Base-by-base conservation (phyloP, 176 grass and related monocot species). In the Ensete glaucum region DNA sequence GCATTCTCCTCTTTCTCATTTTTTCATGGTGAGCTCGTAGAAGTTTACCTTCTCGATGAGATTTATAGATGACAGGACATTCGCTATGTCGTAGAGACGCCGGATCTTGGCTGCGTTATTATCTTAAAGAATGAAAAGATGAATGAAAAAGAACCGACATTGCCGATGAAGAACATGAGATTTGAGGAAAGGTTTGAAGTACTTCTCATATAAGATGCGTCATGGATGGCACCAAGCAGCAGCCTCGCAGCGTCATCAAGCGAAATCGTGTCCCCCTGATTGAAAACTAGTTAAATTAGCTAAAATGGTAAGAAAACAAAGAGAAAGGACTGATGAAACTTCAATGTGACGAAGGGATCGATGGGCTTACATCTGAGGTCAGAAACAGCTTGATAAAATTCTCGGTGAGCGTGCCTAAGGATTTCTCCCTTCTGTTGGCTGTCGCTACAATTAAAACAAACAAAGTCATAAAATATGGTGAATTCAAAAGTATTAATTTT, bases 361-460 rank as follows among this genome's bases (percentile, higher is more conserved):
- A 67, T 75, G 27, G 58, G 21, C 75, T 79, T 72, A 94, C 95
- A 81, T 89, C 82, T 84, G 89, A 83, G 16, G 82, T 94, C 63
- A 99, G 86, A 79, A 99, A 89, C 48, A 99, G 86, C 77, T 91
- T 99, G 11, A 99, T 91, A 55, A 99, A 99, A 82, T 99, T 94
- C 76, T 93, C 90, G 29, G 95, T 94, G 52, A 99, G 90, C 16
- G 87, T 48, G 22, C 95, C 90, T 1, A 99, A 88, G 0, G 90
- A 99, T 70, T 99, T 99, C 81, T 93, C 95, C 82, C 85, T 93
- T 67, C 91, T 89, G 50, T 89, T 85, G 68, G 89, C 85, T 79
- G 67, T 11, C 65, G 56, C 80, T 82, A 50, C 29, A 54, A 75
- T 25, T 65, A 34, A 75, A 60, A 49, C n/a, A 56, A 83, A 79